These are phyloP conservation scores for Xerocomus alliaceus DNA, from an alignment of 1,284 basidiomycete genomes.

Conservation along the genomic window DNA sequence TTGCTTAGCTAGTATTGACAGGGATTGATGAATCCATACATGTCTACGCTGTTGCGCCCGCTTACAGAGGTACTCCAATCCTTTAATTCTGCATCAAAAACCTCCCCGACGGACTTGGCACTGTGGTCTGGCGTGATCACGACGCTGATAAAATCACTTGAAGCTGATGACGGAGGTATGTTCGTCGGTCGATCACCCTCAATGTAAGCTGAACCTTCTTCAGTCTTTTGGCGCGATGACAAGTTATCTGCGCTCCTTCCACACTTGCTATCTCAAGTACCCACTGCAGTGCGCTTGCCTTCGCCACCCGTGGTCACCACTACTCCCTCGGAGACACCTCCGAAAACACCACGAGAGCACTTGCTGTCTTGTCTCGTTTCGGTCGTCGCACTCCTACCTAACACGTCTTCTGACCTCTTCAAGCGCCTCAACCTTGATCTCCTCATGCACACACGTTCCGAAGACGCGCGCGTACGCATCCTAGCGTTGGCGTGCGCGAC, in stretches of 20 bases:
- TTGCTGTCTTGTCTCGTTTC: slow-evolving; percentile 30
- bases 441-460: slow-evolving; percentile 88
- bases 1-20: slow-evolving; percentile 39
- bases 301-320: not conserved
- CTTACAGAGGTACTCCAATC: slow-evolving; percentile 69
- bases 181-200: slow-evolving; percentile 6
- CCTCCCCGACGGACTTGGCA: slow-evolving; percentile 37
- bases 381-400: slow-evolving; percentile 25
- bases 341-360: slow-evolving; percentile 12
- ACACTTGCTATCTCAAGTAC: slow-evolving; percentile 34
- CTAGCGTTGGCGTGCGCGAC: slow-evolving; percentile 75
- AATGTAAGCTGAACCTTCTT: not conserved
- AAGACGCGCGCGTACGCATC: slow-evolving; percentile 70
- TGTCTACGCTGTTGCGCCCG: slow-evolving; percentile 76
- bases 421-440: slow-evolving; percentile 84
- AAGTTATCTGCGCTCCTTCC: slow-evolving; percentile 58
- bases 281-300: slow-evolving; percentile 19
- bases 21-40: slow-evolving; percentile 91
- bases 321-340: slow-evolving; percentile 2
- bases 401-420: slow-evolving; percentile 53
- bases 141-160: slow-evolving; percentile 74
- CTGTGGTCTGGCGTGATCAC: slow-evolving; percentile 75
- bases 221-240: slow-evolving; percentile 90
- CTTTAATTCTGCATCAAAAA: slow-evolving; percentile 41
- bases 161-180: slow-evolving; percentile 83